Evolutionary conservation across 495 filamentous ascomycete genomes (phyloP).

Genomic region (Aspergillus nanangensis): DNA sequence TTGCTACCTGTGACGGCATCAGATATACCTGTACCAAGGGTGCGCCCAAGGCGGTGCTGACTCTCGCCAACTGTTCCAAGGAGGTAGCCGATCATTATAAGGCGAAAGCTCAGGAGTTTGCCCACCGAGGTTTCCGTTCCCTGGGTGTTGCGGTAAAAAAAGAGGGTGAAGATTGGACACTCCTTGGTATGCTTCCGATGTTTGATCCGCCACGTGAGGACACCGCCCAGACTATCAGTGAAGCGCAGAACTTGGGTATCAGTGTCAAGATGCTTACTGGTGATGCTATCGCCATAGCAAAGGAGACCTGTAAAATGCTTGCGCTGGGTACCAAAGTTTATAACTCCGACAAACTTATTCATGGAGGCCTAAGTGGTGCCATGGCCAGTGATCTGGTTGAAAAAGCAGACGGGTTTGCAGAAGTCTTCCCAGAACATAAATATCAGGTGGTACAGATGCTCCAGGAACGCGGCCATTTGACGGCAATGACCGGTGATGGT

Average conservation of each 20-base stretch:
- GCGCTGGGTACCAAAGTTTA: constrained; percentile 73
- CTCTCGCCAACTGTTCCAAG: constrained; percentile 55
- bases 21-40: constrained; percentile 67
- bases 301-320: constrained; percentile 75
- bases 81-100: constrained; percentile 58
- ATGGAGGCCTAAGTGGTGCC: constrained; percentile 63
- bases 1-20: constrained; percentile 57
- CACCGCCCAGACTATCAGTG: constrained; percentile 69
- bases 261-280: constrained; percentile 74
- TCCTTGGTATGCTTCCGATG: constrained; percentile 70
- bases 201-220: constrained; percentile 73
- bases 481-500: constrained; percentile 98
- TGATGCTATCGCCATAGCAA: constrained; percentile 71
- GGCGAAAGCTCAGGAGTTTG: constrained; percentile 65
- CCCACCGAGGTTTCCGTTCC: constrained; percentile 70
- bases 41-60: constrained; percentile 68
- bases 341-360: constrained; percentile 66
- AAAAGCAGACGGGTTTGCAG: constrained; percentile 70
- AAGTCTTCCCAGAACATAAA: constrained; percentile 98
- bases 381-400: constrained; percentile 69
- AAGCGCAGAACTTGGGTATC: constrained; percentile 68
- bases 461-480: constrained; percentile 92
- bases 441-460: constrained; percentile 97
- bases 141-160: constrained; percentile 66
- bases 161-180: constrained; percentile 57